phyloP scores from a whole-genome alignment of 305 asterid genomes.

The Lippia alba region DNA sequence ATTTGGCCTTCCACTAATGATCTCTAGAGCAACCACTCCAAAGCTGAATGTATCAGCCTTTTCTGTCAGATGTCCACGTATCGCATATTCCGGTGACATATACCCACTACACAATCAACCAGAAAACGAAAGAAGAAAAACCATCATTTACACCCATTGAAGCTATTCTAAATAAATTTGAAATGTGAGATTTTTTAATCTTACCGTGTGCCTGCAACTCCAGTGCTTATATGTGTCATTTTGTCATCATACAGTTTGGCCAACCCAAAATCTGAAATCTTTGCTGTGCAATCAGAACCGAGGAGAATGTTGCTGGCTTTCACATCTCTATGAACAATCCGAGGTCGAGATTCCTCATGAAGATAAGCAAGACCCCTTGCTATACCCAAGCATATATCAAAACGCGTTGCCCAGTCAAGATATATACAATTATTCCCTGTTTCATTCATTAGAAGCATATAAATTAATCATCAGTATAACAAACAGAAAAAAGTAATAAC shows the following conservation, averaged over 20 bases:
- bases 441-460: too few relatives aligned
- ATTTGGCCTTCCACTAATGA: slow-evolving; percentile 74
- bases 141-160: background rate
- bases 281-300: slow-evolving; percentile 32
- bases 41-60: slow-evolving; percentile 84
- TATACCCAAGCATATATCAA: background rate
- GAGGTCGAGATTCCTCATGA: slow-evolving; percentile 73
- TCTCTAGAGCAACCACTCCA: slow-evolving; percentile 80
- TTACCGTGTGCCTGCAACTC: slow-evolving; percentile 90
- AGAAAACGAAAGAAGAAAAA: background rate
- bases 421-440: slow-evolving; percentile 43
- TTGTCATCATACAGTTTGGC: slow-evolving; percentile 86
- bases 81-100: slow-evolving; percentile 90
- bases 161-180: too few relatives aligned
- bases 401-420: slow-evolving; percentile 57
- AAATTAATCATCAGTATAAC: too few relatives aligned
- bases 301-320: slow-evolving; percentile 48
- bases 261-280: slow-evolving; percentile 89
- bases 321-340: slow-evolving; percentile 87
- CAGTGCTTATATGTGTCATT: slow-evolving; percentile 82
- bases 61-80: slow-evolving; percentile 86
- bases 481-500: background rate
- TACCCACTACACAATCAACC: slow-evolving; percentile 59
- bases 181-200: slow-evolving; percentile 5
- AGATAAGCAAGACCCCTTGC: background rate